These are phyloP conservation scores for Colletotrichum acutatum DNA, from an alignment of 2,329 filamentous ascomycete species.

Conservation along the genomic window DNA sequence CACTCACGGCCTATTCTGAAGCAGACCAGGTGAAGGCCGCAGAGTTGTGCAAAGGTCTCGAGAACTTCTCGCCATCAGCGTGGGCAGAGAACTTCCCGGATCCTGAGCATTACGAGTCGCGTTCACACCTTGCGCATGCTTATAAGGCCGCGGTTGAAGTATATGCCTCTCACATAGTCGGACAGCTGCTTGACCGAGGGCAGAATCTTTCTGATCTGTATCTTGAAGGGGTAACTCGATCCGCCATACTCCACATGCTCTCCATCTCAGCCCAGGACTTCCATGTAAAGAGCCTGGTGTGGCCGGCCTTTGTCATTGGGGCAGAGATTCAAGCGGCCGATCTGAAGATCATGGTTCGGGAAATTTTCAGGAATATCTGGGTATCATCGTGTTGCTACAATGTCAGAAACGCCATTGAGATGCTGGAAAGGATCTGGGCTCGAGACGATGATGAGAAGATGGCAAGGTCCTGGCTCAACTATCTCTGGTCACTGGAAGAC, in stretches of 20 bases:
- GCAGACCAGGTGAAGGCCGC: not conserved
- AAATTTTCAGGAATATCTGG: conserved; percentile 21
- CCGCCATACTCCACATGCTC: conserved; percentile 18
- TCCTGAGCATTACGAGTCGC: not conserved
- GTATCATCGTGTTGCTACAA: conserved; percentile 30
- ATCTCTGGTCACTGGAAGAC: conserved; percentile 24
- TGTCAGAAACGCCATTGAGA: conserved; percentile 9
- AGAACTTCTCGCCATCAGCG: not conserved
- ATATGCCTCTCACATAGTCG: conserved; percentile 9
- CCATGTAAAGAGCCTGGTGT: conserved; percentile 30
- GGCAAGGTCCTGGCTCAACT: conserved; percentile 10
- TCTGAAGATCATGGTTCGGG: not conserved
- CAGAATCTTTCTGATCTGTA: not conserved
- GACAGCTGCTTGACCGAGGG: not conserved
- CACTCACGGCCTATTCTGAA: no score
- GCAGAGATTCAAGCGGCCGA: conserved; percentile 12
- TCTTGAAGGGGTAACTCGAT: not conserved
- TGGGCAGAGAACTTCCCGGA: conserved; percentile 23
- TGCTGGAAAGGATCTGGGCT: conserved; percentile 22
- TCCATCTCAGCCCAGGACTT: conserved; percentile 13
- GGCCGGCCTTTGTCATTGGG: conserved; percentile 22
- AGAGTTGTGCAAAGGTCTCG: not conserved
- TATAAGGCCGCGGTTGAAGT: conserved; percentile 26
- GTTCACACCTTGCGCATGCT: conserved; percentile 22
- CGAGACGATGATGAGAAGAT: not conserved